phyloP scores from a whole-genome alignment of 768 basidiomycete species.

The Cantharellus anzutake region DNA sequence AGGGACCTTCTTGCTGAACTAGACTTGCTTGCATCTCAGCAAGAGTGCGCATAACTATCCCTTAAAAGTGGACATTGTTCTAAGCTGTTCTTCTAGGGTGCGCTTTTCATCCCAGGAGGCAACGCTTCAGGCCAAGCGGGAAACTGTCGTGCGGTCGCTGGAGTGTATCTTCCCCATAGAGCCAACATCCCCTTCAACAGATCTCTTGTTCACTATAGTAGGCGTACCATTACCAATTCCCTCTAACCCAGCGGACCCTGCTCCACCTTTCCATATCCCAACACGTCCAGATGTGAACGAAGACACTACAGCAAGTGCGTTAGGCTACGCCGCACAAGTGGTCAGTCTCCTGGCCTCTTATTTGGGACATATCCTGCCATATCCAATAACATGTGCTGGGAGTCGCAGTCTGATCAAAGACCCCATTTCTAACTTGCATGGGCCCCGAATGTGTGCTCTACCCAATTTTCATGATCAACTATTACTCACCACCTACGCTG shows the following conservation, averaged over 20 bases:
- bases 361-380: constrained; percentile 53
- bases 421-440: constrained; percentile 86
- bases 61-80: no score
- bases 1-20: no score
- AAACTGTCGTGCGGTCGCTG: constrained; percentile 41
- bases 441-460: constrained; percentile 67
- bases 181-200: constrained; percentile 48
- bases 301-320: constrained; percentile 69
- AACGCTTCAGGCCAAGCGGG: constrained; percentile 5
- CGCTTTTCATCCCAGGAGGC: no score
- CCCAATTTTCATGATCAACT: neutral
- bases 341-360: constrained; percentile 69
- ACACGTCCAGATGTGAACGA: constrained; percentile 60
- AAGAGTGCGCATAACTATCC: no score
- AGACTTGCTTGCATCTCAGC: no score
- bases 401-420: constrained; percentile 85
- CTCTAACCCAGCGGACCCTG: constrained; percentile 48
- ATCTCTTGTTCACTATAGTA: constrained; percentile 79
- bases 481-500: neutral
- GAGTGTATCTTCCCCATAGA: constrained; percentile 79
- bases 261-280: constrained; percentile 55
- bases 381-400: constrained; percentile 79
- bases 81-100: no score
- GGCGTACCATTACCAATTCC: constrained; percentile 85
- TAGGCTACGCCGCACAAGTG: constrained; percentile 80